Evolutionary conservation across 768 basidiomycete species (phyloP), one percentile per base, ranked within the genome.

Genomic region (Hebeloma cylindrosporum): DNA sequence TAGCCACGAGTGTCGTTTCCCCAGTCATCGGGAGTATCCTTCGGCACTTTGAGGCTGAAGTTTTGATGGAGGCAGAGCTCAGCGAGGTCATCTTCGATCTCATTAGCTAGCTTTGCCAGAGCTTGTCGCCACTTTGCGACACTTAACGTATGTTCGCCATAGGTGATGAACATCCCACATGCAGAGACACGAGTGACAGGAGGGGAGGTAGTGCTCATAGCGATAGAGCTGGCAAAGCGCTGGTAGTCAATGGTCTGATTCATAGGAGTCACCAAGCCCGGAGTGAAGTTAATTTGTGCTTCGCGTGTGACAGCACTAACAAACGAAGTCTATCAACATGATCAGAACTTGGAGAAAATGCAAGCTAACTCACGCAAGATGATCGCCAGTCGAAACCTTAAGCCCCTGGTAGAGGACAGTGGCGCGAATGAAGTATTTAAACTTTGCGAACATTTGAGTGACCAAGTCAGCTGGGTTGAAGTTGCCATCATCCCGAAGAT

Each of bases 11-110:
- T 14, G 0, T 4, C 16, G 32, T 45, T 47, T 2, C 28, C 16
- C 56, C 53, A 52, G 22, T 58, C 43, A 23, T 58, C 56, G 5
- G 28, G 34, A 1, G 53, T 26, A 1, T 22, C n/a, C 0, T 50
- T 39, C 2, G 56, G 56, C 8, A 58, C 31, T 1, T 4, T 11
- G 9, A 54, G 18, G 9, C 25, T 38, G 11, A 33, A 36, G 8
- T 48, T 40, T 14, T 38, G 14, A 3, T 40, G 14, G 13, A 38
- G 26, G 34, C 40, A 47, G 3, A 51, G 20, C 0, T 30, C 23
- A 13, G 14, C 11, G 0, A 57, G 36, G 0, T 30, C 13, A 0
- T 9, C 10, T 2, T 21, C 18, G 1, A 43, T 10, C 4, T 52
- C 36, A 3, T 21, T 10, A 2, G 3, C 20, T 10, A 54, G 36